Evolutionary conservation across 1,284 basidiomycete genomes (phyloP), one percentile per base, ranked within the genome.

Genomic region (Moesziomyces sp.): DNA sequence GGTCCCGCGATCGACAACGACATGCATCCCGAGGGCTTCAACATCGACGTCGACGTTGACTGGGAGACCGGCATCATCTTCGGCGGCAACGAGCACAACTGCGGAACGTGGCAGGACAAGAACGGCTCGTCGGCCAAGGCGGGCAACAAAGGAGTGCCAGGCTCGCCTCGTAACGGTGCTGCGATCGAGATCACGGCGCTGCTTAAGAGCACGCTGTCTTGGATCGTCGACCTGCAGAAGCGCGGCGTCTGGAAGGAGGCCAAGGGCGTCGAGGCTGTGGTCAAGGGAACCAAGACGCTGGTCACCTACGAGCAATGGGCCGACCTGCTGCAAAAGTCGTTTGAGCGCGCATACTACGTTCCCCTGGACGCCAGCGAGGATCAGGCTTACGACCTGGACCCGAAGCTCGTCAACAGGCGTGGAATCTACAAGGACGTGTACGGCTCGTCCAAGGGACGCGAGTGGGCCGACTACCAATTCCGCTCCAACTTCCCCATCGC

Each of bases 351-450:
- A 83, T 98, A 94, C 86, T 97, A 93, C 85, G 88, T 99, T 49
- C 96, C 95, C 14, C 68, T 88, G n/a, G 92, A 95, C 82, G 87
- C 91, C 0, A 81, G 86, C 11, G 89, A 93, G 24, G 95, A 99
- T 82, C 72, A 80, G 9, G 86, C 89, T 42, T 94, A 93, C 86
- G 87, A 88, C 58, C 84, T 97, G 70, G 88, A 93, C 80, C 75
- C 92, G 1, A 87, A 83, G 30, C 86, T 97, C 35, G 88, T 97
- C 73, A 93, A 94, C 84, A 91, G 93, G 24, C 89, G 96, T 50
- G 96, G 96, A 5, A 96, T 98, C 84, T 99, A 99, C 88, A 99
- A 99, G 87, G 96, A 99, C 81, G 94, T 98, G 6, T 93, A 92
- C 77, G 93, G 82, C 9, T 70, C 67, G 7, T 77, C 78, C 34